Percentiles rank a stretch among this genome's conserved stretches.
phyloP scores from a whole-genome alignment of 176 grass and related monocot species.

The Lolium multiflorum region DNA sequence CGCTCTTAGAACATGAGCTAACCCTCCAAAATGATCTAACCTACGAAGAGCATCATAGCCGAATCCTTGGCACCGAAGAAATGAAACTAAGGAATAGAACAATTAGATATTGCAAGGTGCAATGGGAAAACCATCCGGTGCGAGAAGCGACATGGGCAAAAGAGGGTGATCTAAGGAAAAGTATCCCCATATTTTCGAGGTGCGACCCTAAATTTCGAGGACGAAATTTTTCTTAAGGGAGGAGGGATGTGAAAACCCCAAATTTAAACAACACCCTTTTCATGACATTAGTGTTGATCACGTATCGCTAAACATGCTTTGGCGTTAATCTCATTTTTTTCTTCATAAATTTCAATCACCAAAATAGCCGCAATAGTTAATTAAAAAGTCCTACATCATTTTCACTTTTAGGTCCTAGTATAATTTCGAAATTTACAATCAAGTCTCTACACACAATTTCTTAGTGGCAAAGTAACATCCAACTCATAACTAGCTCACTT shows the following conservation, averaged over 20 bases:
- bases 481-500: too few species aligned
- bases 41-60: neutral
- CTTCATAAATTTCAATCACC: too few species aligned
- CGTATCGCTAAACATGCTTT: too few species aligned
- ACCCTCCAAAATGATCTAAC: neutral
- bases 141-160: neutral
- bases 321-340: too few species aligned
- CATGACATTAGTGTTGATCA: neutral
- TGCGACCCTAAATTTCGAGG: neutral
- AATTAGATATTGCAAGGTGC: neutral
- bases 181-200: neutral
- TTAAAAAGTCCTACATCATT: too few species aligned
- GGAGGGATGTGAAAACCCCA: neutral
- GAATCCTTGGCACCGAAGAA: neutral
- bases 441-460: too few species aligned
- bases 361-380: too few species aligned
- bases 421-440: too few species aligned
- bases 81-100: neutral
- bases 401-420: too few species aligned
- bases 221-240: neutral
- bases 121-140: neutral
- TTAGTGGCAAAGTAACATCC: too few species aligned
- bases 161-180: neutral
- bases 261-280: neutral
- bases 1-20: neutral